These are phyloP conservation scores for Neurospora sp. DNA, from an alignment of 495 filamentous ascomycete genomes.

Conservation along the genomic window DNA sequence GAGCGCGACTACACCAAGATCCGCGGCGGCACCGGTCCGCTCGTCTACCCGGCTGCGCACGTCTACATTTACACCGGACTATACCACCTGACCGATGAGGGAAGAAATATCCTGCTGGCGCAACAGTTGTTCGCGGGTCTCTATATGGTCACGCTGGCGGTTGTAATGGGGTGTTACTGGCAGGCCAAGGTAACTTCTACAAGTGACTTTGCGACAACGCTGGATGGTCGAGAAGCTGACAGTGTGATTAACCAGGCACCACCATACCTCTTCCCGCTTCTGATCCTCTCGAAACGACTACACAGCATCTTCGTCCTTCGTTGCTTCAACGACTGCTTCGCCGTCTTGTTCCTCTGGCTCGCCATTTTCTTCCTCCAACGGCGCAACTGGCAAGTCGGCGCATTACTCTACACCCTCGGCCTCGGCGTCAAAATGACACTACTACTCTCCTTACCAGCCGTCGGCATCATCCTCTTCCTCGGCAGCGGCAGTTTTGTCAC, in stretches of 20 bases:
- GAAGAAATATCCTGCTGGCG: conserved; percentile 64
- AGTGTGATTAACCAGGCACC: conserved; percentile 48
- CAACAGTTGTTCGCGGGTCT: conserved; percentile 71
- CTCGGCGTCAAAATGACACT: conserved; percentile 92
- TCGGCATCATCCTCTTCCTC: conserved; percentile 63
- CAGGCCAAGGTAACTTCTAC: conserved; percentile 47
- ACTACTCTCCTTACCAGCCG: conserved; percentile 68
- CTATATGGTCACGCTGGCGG: conserved; percentile 61
- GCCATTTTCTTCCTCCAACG: conserved; percentile 69
- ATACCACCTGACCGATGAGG: conserved; percentile 66
- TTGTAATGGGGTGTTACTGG: conserved; percentile 78
- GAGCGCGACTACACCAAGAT: conserved; percentile 84
- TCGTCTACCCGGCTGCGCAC: conserved; percentile 90
- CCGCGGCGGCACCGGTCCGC: conserved; percentile 78
- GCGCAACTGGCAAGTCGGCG: conserved; percentile 59
- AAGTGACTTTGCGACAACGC: not conserved
- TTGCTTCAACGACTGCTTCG: conserved; percentile 92
- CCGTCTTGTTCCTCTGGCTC: conserved; percentile 68
- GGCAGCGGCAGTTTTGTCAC: conserved; percentile 47
- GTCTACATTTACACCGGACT: conserved; percentile 82
- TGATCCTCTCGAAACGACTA: conserved; percentile 81
- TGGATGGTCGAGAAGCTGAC: not conserved
- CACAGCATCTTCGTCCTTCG: conserved; percentile 90
- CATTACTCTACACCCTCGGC: conserved; percentile 62
- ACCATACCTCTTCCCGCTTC: conserved; percentile 77